Evolutionary conservation across 2,329 filamentous ascomycete species (phyloP).

Genomic region (Clonostachys chloroleuca): DNA sequence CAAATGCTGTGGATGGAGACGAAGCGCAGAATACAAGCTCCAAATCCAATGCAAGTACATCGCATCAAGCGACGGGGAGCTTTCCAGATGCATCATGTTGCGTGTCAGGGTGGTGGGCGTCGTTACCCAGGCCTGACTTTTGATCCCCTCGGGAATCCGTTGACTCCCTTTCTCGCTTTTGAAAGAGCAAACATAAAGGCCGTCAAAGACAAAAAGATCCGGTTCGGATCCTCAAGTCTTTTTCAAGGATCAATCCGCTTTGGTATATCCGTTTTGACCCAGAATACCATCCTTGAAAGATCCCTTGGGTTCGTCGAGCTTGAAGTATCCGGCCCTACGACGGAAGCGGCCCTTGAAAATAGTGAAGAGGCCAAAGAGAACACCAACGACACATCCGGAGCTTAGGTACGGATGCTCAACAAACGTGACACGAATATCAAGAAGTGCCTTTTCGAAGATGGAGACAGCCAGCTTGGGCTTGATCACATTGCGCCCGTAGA

Average conservation of each 20-base stretch:
- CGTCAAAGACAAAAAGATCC: slow-evolving; percentile 3
- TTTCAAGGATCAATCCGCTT: slow-evolving; percentile 19
- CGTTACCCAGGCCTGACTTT: too few relatives aligned
- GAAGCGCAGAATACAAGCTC: too few relatives aligned
- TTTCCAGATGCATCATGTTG: too few relatives aligned
- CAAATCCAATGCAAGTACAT: too few relatives aligned
- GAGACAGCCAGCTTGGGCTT: slow-evolving; percentile 74
- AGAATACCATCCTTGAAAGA: slow-evolving; percentile 61
- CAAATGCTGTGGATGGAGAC: too few relatives aligned
- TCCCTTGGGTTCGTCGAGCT: slow-evolving; percentile 51
- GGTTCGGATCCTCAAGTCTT: background rate
- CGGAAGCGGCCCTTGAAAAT: slow-evolving; percentile 51
- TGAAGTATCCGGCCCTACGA: slow-evolving; percentile 55
- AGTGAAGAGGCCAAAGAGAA: slow-evolving; percentile 43
- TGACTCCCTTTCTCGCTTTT: too few relatives aligned
- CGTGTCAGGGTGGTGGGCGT: too few relatives aligned
- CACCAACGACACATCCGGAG: slow-evolving; percentile 50
- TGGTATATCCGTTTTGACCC: slow-evolving; percentile 32
- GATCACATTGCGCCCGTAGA: slow-evolving; percentile 65
- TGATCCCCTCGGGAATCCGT: too few relatives aligned
- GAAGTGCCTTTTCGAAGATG: slow-evolving; percentile 66
- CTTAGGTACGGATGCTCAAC: slow-evolving; percentile 56
- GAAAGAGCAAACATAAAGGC: background rate
- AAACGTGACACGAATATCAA: slow-evolving; percentile 56
- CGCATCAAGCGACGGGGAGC: too few relatives aligned